Conservation (phyloP, 108 stramenopile species). For the Skeletonema tropicum region DNA sequence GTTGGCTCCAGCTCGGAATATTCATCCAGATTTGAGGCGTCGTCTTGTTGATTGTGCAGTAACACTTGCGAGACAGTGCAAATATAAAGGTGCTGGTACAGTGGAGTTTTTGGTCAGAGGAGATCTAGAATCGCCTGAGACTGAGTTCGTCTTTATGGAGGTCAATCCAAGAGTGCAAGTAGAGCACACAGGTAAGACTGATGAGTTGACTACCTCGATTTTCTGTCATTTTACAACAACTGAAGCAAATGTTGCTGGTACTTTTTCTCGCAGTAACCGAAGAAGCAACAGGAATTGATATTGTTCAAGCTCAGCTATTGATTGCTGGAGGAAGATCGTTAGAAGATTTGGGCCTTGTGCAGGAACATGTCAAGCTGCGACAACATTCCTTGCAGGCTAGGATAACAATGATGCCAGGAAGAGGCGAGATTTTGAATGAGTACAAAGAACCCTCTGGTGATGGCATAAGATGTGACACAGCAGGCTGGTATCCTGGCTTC, state of each 20-base stretch:
- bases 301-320: conserved; percentile 82
- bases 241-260: neutral
- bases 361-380: conserved; percentile 46
- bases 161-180: conserved; percentile 91
- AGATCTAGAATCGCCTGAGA: conserved; percentile 54
- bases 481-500: conserved; percentile 51
- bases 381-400: conserved; percentile 80
- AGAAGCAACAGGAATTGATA: conserved; percentile 83
- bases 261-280: conserved; percentile 57
- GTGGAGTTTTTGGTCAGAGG: conserved; percentile 87
- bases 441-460: conserved; percentile 58
- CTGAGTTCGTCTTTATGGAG: conserved; percentile 87
- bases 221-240: neutral
- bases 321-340: conserved; percentile 79
- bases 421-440: conserved; percentile 62
- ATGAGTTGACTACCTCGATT: neutral
- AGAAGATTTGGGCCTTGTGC: conserved; percentile 57
- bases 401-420: conserved; percentile 78
- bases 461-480: conserved; percentile 70
- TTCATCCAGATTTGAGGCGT: conserved; percentile 50
- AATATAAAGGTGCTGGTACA: conserved; percentile 88
- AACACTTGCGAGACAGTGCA: conserved; percentile 64
- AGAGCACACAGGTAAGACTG: conserved; percentile 72
- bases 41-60: conserved; percentile 80
- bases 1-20: conserved; percentile 79